A percentile compares a stretch with the other conserved stretches of the same genome.
These are phyloP conservation scores for Fragaria nilgerrensis DNA, from an alignment of 306 rosid species.

Conservation along the genomic window DNA sequence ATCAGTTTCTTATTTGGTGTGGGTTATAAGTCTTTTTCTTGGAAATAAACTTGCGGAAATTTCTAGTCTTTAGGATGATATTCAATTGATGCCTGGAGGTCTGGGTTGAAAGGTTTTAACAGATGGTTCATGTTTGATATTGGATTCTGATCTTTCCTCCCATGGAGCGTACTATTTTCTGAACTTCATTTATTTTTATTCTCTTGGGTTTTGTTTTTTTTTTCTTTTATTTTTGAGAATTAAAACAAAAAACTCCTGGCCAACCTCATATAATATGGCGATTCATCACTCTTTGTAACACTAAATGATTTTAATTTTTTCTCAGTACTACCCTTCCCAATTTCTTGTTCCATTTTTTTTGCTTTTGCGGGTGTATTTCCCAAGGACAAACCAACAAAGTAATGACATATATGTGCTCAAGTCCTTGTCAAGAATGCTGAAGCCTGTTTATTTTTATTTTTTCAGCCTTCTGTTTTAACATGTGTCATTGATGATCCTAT, in stretches of 20 bases:
- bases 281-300: neutral
- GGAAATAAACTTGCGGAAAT: neutral
- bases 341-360: neutral
- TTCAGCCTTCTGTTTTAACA: neutral
- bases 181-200: neutral
- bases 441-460: no score
- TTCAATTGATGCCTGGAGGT: neutral
- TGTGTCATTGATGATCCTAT: constrained; percentile 8
- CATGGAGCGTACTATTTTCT: neutral
- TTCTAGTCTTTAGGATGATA: neutral
- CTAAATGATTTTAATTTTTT: neutral
- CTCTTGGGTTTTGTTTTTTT: neutral
- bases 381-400: neutral
- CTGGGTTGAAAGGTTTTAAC: neutral
- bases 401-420: neutral
- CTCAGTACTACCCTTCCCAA: neutral
- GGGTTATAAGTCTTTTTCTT: neutral
- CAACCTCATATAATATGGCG: neutral
- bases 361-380: neutral
- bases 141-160: neutral
- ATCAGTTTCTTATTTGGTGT: neutral
- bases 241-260: neutral
- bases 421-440: neutral
- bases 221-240: neutral
- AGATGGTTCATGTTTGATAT: neutral